Conservation (phyloP, 495 filamentous ascomycete species). For the Halenospora varia region DNA sequence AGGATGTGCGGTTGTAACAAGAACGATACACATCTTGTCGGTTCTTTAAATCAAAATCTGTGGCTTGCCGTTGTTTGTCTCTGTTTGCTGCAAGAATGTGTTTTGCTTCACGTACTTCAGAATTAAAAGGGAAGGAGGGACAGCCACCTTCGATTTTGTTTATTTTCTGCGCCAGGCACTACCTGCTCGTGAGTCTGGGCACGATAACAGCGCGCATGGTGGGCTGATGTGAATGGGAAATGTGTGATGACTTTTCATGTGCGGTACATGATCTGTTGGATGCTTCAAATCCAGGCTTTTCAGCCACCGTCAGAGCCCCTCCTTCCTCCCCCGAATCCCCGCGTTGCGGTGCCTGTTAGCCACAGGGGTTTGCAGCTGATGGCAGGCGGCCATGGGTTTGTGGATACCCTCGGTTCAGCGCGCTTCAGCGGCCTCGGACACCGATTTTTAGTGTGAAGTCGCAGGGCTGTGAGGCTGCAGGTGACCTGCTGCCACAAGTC, state of each 20-base stretch:
- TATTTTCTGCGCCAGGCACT: not conserved
- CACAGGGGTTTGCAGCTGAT: not conserved
- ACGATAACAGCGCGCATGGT: not conserved
- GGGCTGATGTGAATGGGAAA: slow-evolving; percentile 2
- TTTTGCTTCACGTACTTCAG: not conserved
- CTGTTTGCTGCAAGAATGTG: not conserved
- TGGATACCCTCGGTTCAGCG: not conserved
- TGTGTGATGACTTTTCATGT: not conserved
- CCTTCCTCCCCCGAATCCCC: not conserved
- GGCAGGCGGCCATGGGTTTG: too few species aligned
- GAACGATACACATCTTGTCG: slow-evolving; percentile 79
- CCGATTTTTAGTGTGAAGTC: not conserved
- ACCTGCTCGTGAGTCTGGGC: not conserved
- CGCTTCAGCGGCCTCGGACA: not conserved
- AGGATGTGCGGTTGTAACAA: slow-evolving; percentile 87
- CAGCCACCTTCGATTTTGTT: not conserved
- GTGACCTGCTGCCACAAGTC: not conserved
- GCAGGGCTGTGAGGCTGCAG: not conserved
- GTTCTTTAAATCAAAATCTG: not conserved
- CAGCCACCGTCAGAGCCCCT: slow-evolving; percentile 7
- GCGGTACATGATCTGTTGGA: slow-evolving; percentile 9
- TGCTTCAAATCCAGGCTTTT: slow-evolving; percentile 4
- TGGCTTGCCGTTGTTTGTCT: not conserved
- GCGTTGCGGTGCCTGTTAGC: not conserved
- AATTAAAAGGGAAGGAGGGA: not conserved